phyloP scores from a whole-genome alignment of 2,329 filamentous ascomycete genomes.

The Monosporascus sp. region DNA sequence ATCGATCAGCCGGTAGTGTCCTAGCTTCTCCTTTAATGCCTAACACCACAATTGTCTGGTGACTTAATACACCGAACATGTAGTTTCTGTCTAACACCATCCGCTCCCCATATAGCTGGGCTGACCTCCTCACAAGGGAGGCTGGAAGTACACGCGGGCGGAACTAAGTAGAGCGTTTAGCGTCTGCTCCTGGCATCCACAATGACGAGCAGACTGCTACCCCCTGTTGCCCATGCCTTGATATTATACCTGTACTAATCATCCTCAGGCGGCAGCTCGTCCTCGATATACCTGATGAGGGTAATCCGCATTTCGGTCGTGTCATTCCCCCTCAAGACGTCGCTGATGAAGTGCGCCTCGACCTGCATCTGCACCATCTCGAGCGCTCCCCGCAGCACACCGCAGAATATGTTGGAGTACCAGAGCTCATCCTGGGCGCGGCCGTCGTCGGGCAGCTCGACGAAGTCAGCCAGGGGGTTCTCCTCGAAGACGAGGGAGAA shows the following conservation, averaged over 20 bases:
- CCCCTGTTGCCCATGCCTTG: too few relatives aligned
- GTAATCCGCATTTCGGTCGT: constrained; percentile 96
- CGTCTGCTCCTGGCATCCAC: too few relatives aligned
- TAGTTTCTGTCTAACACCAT: too few relatives aligned
- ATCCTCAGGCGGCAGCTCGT: constrained; percentile 94
- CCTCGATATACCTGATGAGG: constrained; percentile 89
- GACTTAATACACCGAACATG: too few relatives aligned
- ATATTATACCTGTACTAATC: constrained; percentile 49
- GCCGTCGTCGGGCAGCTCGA: constrained; percentile 93
- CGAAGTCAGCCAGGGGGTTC: constrained; percentile 94
- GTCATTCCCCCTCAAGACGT: constrained; percentile 87
- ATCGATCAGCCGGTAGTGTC: too few relatives aligned
- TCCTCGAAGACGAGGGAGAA: constrained; percentile 97
- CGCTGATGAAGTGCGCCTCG: constrained; percentile 92
- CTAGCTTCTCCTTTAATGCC: too few relatives aligned
- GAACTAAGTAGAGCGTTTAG: too few relatives aligned
- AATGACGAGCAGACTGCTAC: too few relatives aligned
- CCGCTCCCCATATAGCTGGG: too few relatives aligned
- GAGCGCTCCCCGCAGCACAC: constrained; percentile 80
- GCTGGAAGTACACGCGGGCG: too few relatives aligned
- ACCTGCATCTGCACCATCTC: constrained; percentile 99
- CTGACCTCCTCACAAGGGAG: too few relatives aligned
- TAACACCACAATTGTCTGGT: too few relatives aligned
- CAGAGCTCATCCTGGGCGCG: constrained; percentile 93
- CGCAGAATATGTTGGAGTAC: constrained; percentile 97